phyloP scores from a whole-genome alignment of 257 asterid species.

The Galeopsis tetrahit region DNA sequence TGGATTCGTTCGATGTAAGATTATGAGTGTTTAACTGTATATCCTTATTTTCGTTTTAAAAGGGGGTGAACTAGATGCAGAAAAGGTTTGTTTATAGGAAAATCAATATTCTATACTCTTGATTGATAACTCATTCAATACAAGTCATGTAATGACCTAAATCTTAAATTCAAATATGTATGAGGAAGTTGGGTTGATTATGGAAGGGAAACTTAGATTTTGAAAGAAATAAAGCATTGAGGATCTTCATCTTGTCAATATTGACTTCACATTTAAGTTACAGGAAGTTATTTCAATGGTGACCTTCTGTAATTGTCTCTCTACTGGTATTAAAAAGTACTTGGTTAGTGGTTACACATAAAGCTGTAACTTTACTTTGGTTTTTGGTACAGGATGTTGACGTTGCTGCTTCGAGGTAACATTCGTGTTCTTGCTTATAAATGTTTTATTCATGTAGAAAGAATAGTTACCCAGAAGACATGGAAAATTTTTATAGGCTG shows the following conservation, averaged over 20 bases:
- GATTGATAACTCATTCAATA: not conserved
- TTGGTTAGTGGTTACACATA: slow-evolving; percentile 2
- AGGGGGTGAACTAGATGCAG: not conserved
- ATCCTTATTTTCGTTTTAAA: not conserved
- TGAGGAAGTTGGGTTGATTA: slow-evolving; percentile 24
- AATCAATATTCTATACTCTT: not conserved
- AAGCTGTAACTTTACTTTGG: not conserved
- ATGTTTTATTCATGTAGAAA: not conserved
- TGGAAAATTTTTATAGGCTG: not conserved
- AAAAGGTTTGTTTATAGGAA: not conserved
- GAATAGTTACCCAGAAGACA: not conserved
- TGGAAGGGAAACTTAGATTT: slow-evolving; percentile 8
- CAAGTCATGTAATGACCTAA: slow-evolving; percentile 5
- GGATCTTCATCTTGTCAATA: slow-evolving; percentile 1
- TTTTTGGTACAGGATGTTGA: slow-evolving; percentile 50
- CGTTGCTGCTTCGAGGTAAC: slow-evolving; percentile 52
- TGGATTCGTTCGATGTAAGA: slow-evolving; percentile 2
- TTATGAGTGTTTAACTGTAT: not conserved
- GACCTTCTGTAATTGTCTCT: slow-evolving; percentile 9
- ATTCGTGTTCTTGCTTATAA: slow-evolving; percentile 24
- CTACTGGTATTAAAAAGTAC: not conserved
- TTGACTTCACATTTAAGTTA: slow-evolving; percentile 12
- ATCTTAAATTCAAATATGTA: not conserved
- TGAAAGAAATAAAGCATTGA: not conserved
- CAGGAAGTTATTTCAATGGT: not conserved